These are phyloP conservation scores for Pseudoperonospora humuli DNA, from an alignment of 352 stramenopile genomes.

Conservation along the genomic window DNA sequence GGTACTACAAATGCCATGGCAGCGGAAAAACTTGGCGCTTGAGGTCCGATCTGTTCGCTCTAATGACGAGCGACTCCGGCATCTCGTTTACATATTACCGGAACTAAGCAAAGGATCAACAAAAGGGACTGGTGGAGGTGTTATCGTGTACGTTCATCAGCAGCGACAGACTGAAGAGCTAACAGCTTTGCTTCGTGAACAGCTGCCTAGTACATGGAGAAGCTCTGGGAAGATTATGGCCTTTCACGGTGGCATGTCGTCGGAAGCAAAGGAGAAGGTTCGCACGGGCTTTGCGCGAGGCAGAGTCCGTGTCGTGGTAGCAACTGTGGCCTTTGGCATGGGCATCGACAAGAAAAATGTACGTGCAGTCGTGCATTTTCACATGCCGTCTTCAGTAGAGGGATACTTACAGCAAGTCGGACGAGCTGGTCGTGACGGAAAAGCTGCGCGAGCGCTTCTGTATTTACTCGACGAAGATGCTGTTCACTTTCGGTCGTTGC, in stretches of 20 bases:
- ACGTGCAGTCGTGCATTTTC: constrained; percentile 96
- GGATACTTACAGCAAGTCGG: constrained; percentile 98
- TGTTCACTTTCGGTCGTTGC: constrained; percentile 55
- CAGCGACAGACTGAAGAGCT: constrained; percentile 72
- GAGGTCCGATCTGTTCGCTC: constrained; percentile 41
- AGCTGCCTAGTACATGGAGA: constrained; percentile 30
- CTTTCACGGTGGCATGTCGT: constrained; percentile 93
- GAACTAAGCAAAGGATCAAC: constrained; percentile 22
- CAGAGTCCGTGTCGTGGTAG: constrained; percentile 86
- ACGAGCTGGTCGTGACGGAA: constrained; percentile 91
- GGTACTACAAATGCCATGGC: constrained; percentile 71
- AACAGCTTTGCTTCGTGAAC: constrained; percentile 49
- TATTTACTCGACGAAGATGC: constrained; percentile 66
- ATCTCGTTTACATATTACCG: constrained; percentile 22
- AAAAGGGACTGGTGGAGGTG: constrained; percentile 24
- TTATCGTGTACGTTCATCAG: constrained; percentile 82
- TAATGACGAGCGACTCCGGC: constrained; percentile 49
- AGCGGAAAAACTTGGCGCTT: constrained; percentile 56
- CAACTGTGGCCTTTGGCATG: constrained; percentile 97
- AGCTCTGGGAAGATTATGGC: constrained; percentile 40
- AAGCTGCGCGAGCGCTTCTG: constrained; percentile 53
- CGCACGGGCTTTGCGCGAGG: constrained; percentile 84
- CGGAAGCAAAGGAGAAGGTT: constrained; percentile 70
- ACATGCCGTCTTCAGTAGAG: constrained; percentile 94
- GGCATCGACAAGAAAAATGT: constrained; percentile 98